Evolutionary conservation across 805 yeast genomes (phyloP), one percentile per base, ranked within the genome.

Genomic region (Wickerhamomyces bovis): DNA sequence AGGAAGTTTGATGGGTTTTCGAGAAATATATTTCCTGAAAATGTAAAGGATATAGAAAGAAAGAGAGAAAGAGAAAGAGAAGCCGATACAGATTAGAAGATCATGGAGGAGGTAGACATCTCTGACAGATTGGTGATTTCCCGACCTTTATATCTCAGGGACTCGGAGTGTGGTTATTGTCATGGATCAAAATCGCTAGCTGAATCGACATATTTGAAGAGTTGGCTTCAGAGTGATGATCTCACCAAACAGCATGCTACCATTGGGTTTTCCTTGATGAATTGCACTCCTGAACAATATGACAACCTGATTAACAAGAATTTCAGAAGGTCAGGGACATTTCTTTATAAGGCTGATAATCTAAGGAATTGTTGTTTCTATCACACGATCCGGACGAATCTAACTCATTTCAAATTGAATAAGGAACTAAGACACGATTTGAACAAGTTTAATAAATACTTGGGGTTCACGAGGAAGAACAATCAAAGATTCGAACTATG

Each of bases 311-410:
- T 90, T 55, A 81, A 88, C 54, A 67, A 72, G 53, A 96, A 96
- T 2, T 89, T 77, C 58, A 76, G 95, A 61, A 69, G 97, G 45
- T 84, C 94, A 28, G 97, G 97, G 0, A 61, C 65, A 2, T 85
- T 78, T 52, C 50, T 84, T 8, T 85, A 79, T 59, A 76, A 73
- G 56, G 80, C 86, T 0, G 96, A 90, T 60, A 63, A 79, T 50
- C 58, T 84, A 26, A 64, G 89, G 36, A 78, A 79, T 38, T 89
- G 97, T 60, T 89, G 97, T 56, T 72, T 90, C 19, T 73, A 81
- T 62, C 87, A 79, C 61, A 83, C 96, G 0, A 86, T 89, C 16
- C 63, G 97, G 44, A 81, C 95, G 0, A 69, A 69, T 20, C 63
- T 76, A 16, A 58, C 58, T 0, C 56, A 62, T 22, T 71, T 81